Percentiles rank a stretch among this genome's conserved stretches.
phyloP scores from a whole-genome alignment of 2,329 filamentous ascomycete species.

The Trichothecium roseum region DNA sequence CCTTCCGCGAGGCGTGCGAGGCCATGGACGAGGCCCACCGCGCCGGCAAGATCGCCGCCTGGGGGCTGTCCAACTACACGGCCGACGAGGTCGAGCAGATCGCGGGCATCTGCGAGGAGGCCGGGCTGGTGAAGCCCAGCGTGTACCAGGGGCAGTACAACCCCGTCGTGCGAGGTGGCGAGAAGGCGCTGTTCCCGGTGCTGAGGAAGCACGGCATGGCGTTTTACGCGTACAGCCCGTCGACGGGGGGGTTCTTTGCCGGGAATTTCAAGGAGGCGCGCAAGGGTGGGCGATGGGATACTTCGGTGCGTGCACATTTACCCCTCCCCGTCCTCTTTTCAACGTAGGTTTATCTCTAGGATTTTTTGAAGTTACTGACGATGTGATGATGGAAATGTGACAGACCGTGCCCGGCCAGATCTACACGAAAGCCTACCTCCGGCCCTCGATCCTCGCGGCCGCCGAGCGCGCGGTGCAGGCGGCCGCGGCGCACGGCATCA shows the following conservation, averaged over 20 bases:
- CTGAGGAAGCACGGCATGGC: slow-evolving; percentile 29
- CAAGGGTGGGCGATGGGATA: slow-evolving; percentile 13
- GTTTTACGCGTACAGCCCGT: slow-evolving; percentile 29
- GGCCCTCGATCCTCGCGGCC: slow-evolving; percentile 15
- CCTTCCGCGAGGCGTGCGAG: slow-evolving; percentile 26
- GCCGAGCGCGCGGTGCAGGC: slow-evolving; percentile 14
- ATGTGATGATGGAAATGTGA: background rate
- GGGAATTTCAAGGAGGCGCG: slow-evolving; percentile 12
- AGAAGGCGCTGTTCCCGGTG: slow-evolving; percentile 29
- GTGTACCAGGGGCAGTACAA: slow-evolving; percentile 41
- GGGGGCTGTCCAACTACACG: slow-evolving; percentile 35
- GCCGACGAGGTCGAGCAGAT: slow-evolving; percentile 32
- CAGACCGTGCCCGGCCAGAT: slow-evolving; percentile 9
- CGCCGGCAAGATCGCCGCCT: slow-evolving; percentile 31
- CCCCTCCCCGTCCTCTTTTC: no score
- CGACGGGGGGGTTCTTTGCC: slow-evolving; percentile 10
- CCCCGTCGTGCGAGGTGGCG: slow-evolving; percentile 27
- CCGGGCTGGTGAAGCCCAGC: slow-evolving; percentile 28
- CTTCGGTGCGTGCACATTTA: slow-evolving; percentile 9
- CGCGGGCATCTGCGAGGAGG: slow-evolving; percentile 28
- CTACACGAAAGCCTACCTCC: slow-evolving; percentile 15
- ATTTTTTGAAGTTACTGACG: background rate
- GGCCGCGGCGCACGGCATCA: slow-evolving; percentile 22
- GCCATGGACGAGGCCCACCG: slow-evolving; percentile 29
- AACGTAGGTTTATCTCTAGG: no score